Evolutionary conservation across 202 grass and related monocot species (phyloP).

Genomic region (Carex sylvatica): DNA sequence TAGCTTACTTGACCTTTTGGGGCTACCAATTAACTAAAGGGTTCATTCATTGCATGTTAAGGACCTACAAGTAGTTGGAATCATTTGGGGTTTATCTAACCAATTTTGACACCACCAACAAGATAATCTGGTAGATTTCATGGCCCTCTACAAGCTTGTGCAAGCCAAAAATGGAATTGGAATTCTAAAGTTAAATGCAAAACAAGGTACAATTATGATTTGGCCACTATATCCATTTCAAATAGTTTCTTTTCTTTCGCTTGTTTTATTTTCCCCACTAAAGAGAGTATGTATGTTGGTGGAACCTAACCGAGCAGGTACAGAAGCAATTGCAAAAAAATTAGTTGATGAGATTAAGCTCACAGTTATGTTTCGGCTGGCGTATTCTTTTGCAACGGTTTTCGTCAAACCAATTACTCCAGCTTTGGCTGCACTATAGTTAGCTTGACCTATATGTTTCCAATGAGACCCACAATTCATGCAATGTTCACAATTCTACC

Average conservation of each 20-base stretch:
- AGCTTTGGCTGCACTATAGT: slow-evolving; percentile 92
- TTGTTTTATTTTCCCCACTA: background rate
- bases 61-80: background rate
- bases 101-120: background rate
- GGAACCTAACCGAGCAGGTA: background rate
- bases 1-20: background rate
- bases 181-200: background rate
- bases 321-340: background rate
- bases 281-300: background rate
- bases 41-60: no score
- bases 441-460: slow-evolving; percentile 85
- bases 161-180: background rate
- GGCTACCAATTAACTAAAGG: background rate
- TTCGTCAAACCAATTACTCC: slow-evolving; percentile 98
- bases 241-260: background rate
- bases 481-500: slow-evolving; percentile 91
- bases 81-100: background rate
- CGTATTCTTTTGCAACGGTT: slow-evolving; percentile 95
- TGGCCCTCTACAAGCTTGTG: background rate
- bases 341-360: slow-evolving; percentile 13
- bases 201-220: background rate
- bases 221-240: background rate
- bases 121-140: background rate
- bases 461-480: slow-evolving; percentile 82
- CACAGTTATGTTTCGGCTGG: slow-evolving; percentile 92